Evolutionary conservation across 805 yeast species (phyloP), one percentile per base, ranked within the genome.

Genomic region (Wickerhamiella azymoides): DNA sequence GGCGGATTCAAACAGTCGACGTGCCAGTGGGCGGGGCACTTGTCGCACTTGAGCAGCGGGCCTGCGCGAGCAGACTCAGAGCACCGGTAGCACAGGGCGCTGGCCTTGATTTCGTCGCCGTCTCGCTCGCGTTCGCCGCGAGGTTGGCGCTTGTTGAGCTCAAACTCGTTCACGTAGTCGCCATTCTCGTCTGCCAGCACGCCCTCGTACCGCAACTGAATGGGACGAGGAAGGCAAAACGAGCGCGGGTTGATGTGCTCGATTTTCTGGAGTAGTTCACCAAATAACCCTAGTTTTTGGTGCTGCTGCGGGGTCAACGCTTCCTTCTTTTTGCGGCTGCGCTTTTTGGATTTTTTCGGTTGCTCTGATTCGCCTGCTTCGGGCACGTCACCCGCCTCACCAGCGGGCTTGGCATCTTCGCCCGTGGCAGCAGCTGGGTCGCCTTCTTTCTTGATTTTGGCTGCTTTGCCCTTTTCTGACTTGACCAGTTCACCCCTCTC

Each of bases 1-100:
- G 95, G 94, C 1, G 84, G 82, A 43, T 72, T 69, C 13, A 88
- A 62, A 61, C 97, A 88, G 62, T 89, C 96, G 40, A 88, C 62
- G 63, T 88, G 97, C 93, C 94, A 88, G 14, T 78, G 72, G 3
- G 81, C 66, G 0, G 80, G 69, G 61, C 97, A 88, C 56, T 79
- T 82, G 56, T 85, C 96, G 61, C 97, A 88, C 47, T 74, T 75
- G 13, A 79, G 72, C 16, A 88, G 68, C 30, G 73, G 69, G 41
- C 76, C 72, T 17, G 66, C 62, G 45, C 80, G 63, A 0, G 85
- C 92, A 5, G 92, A 77, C 18, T 67, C 64, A 1, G 80, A 79
- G 65, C 98, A 89, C 50, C 71, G 72, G 57, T 76, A 80, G 62
- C 98, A 89, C 40, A 80, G 59, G 13, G 74, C 68, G 0, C 88